These are phyloP conservation scores for Leccinum pellstonianum DNA, from an alignment of 768 basidiomycete species.

Conservation along the genomic window DNA sequence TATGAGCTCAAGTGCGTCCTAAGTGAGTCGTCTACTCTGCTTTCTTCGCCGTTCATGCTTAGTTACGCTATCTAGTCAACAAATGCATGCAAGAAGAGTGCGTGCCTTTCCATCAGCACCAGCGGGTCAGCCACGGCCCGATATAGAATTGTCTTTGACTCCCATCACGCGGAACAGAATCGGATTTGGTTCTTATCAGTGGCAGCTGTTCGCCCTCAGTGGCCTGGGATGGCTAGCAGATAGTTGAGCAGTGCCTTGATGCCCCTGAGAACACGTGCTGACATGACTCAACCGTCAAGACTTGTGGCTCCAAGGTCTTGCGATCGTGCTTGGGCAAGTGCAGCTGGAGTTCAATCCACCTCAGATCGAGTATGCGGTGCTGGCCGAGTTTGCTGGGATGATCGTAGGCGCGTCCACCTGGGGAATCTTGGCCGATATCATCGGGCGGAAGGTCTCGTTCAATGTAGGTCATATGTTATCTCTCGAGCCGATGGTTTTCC, in stretches of 20 bases:
- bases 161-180: slow-evolving; percentile 33
- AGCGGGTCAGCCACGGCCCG: not conserved
- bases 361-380: slow-evolving; percentile 44
- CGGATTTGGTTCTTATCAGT: slow-evolving; percentile 50
- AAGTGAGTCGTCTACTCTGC: slow-evolving; percentile 18
- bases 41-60: not conserved
- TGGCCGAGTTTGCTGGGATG: slow-evolving; percentile 47
- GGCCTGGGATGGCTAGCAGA: slow-evolving; percentile 52
- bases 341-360: slow-evolving; percentile 42
- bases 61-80: slow-evolving; percentile 36
- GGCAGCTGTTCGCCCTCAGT: slow-evolving; percentile 45
- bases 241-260: slow-evolving; percentile 32
- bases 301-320: slow-evolving; percentile 47
- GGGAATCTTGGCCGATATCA: slow-evolving; percentile 50
- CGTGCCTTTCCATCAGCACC: slow-evolving; percentile 12
- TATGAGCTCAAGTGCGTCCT: slow-evolving; percentile 37
- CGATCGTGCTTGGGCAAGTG: slow-evolving; percentile 45
- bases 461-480: slow-evolving; percentile 25
- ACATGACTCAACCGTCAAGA: slow-evolving; percentile 7
- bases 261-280: slow-evolving; percentile 24
- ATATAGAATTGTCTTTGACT: not conserved
- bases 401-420: slow-evolving; percentile 49
- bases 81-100: slow-evolving; percentile 47
- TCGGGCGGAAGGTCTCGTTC: slow-evolving; percentile 47
- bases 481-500: not conserved